Percentiles rank a stretch among this genome's conserved stretches.
Conservation (phyloP, 73 alveolate genomes). For the Symbiodinium pilosum region DNA sequence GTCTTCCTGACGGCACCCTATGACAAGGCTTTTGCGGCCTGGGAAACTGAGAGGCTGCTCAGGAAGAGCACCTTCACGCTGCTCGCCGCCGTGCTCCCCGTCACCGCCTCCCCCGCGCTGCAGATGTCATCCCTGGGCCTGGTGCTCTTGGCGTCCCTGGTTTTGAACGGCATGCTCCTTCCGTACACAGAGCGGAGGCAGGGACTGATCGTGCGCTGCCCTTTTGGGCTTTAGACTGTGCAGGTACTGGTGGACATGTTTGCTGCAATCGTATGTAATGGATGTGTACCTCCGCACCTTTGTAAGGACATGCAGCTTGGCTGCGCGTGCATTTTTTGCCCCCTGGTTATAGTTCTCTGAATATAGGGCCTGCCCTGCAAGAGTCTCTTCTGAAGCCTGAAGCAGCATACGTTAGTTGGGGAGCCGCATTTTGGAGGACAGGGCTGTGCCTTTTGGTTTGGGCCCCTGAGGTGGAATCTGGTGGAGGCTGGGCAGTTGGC, state of each 20-base stretch:
- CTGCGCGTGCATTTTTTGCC: no score
- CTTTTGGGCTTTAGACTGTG: no score
- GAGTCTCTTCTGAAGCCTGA: background rate
- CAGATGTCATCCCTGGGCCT: constrained; percentile 11
- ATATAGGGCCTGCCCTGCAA: background rate
- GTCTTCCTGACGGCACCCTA: background rate
- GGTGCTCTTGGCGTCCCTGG: background rate
- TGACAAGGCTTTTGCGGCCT: background rate
- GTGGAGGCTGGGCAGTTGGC: background rate
- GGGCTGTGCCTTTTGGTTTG: background rate
- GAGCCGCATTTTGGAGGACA: background rate
- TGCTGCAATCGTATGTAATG: no score
- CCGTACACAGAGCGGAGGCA: background rate
- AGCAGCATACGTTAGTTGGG: background rate
- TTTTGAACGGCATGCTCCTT: background rate
- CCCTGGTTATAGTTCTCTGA: no score
- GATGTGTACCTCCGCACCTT: no score
- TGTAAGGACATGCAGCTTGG: no score
- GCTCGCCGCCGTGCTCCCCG: background rate
- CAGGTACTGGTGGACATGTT: no score
- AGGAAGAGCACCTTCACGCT: background rate
- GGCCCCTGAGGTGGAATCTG: background rate
- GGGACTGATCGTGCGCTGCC: background rate
- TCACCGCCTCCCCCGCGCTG: background rate
- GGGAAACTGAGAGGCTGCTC: background rate